These are phyloP conservation scores for Cutaneotrichosporon sp. DNA, from an alignment of 1,284 basidiomycete species.

Conservation along the genomic window DNA sequence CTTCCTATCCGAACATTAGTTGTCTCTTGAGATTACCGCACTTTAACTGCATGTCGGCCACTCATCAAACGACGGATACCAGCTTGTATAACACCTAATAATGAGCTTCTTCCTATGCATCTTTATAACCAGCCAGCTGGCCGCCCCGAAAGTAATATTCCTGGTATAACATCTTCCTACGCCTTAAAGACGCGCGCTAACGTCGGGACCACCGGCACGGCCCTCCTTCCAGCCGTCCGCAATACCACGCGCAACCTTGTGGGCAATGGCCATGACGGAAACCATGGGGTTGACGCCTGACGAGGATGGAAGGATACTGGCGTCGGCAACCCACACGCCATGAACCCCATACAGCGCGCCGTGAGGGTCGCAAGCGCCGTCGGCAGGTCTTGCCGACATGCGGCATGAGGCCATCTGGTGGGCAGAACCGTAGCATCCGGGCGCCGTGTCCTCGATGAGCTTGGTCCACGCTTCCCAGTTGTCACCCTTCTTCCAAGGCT, in stretches of 20 bases:
- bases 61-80: too few species aligned
- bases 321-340: conserved; percentile 51
- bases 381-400: conserved; percentile 43
- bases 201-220: background rate
- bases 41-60: too few species aligned
- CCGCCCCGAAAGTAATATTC: too few species aligned
- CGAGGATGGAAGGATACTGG: conserved; percentile 47
- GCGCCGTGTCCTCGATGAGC: conserved; percentile 24
- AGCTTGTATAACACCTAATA: too few species aligned
- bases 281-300: conserved; percentile 53
- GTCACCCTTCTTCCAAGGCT: conserved; percentile 21
- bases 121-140: too few species aligned
- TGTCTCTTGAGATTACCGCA: too few species aligned
- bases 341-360: conserved; percentile 49
- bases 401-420: conserved; percentile 51
- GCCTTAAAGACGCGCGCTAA: too few species aligned
- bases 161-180: too few species aligned
- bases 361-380: conserved; percentile 45
- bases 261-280: conserved; percentile 35
- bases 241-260: conserved; percentile 16
- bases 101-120: too few species aligned
- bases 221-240: background rate
- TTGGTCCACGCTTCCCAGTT: conserved; percentile 31
- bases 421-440: conserved; percentile 26
- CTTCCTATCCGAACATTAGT: too few species aligned